Base-by-base conservation (phyloP, 345 rosid genomes). In the Gossypium raimondii region DNA sequence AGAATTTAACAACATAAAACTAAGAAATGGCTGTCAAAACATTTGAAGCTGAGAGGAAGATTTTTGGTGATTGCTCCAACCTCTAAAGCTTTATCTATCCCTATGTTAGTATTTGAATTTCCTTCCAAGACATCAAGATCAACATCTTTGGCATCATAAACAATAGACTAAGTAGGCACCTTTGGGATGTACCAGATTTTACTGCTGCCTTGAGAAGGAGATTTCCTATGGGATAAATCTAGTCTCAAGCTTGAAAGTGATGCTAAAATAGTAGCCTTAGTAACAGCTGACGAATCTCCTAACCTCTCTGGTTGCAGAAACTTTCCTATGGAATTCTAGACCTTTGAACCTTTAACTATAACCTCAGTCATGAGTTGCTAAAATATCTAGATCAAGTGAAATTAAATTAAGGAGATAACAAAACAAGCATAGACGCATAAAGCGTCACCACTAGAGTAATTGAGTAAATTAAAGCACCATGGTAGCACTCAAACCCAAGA, bases 221-320 rank as follows among this genome's bases (percentile, higher is more conserved):
- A 82, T 82, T 85, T 90, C 81, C 82, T 83, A 50, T 82, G 86
- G 34, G 91, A 80, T 61, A 84, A 81, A 82, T 88, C 94, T 77
- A 67, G 85, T 83, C 82, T 84, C 68, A 84, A 78, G 80, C 80
- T 88, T 56, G 92, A 87, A 81, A 87, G 82, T 27, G 94, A 88
- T 59, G 89, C 88, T 80, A 88, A 79, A 81, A 92, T 87, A 58
- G 92, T 85, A 61, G 92, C 92, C 78, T 92, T 92, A 24, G 85
- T 85, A 51, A 89, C 88, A 73, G 88, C 96, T 55, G 92, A 86
- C 63, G 86, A 75, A 81, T 90, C 97, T 24, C 88, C 89, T 47
- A 92, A 78, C 80, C 92, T 84, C 78, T 89, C 91, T 1, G 84
- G 59, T 69, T 86, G 88, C 67, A 86, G 62, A 69, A 75, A 12